Evolutionary conservation across 176 grass and related monocot genomes (phyloP).

Genomic region (Oryza meridionalis): DNA sequence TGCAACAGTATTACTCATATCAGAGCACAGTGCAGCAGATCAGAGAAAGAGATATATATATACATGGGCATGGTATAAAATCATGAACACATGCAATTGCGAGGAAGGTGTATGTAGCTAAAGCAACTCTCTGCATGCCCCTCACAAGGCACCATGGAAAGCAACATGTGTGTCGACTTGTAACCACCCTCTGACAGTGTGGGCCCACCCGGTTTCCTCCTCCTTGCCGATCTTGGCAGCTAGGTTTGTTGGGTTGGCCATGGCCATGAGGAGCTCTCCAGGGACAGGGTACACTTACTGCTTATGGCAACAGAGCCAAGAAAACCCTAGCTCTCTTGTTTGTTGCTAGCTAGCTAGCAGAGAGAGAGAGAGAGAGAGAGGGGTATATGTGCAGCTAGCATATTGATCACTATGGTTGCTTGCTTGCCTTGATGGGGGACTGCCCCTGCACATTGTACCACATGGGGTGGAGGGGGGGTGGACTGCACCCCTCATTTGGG

Average conservation of each 20-base stretch:
- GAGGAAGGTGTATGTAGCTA: not conserved
- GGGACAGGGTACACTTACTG: conserved; percentile 34
- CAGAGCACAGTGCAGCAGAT: not conserved
- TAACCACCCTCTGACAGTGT: conserved; percentile 52
- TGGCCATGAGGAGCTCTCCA: conserved; percentile 22
- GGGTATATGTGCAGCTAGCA: not conserved
- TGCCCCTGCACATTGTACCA: conserved; percentile 11
- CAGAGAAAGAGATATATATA: not conserved
- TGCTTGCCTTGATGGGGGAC: conserved; percentile 47
- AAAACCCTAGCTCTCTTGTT: conserved; percentile 50
- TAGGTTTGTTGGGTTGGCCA: conserved; percentile 22
- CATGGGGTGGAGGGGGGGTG: conserved; percentile 28
- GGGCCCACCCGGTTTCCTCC: conserved; percentile 41
- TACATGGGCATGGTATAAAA: not conserved
- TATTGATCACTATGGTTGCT: conserved; percentile 27
- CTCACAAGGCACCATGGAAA: conserved; percentile 50
- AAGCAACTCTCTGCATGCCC: conserved; percentile 46
- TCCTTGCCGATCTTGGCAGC: conserved; percentile 40
- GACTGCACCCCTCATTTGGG: conserved; percentile 25
- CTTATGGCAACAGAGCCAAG: conserved; percentile 25
- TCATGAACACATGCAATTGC: conserved; percentile 23
- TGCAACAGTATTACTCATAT: not conserved
- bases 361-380: not conserved
- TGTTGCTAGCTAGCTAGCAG: not conserved
- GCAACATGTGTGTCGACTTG: conserved; percentile 34